Percentiles rank a stretch among this genome's conserved stretches.
Conservation (phyloP, 352 stramenopile species). For the Peronospora tabacina region DNA sequence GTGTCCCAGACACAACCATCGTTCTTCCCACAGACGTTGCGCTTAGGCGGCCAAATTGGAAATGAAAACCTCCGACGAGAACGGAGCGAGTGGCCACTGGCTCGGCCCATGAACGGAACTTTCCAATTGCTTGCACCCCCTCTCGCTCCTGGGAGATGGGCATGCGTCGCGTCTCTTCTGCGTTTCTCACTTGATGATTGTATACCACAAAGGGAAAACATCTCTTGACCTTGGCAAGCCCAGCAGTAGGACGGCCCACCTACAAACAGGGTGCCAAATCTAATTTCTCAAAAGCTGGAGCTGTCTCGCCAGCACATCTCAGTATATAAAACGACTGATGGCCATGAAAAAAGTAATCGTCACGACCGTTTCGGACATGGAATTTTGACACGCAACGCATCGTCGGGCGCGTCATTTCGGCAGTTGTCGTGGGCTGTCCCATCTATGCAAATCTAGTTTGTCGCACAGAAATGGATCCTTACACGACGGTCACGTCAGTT, state of each 20-base stretch:
- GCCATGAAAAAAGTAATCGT: slow-evolving; percentile 12
- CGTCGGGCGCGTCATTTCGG: slow-evolving; percentile 30
- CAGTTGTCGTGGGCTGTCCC: slow-evolving; percentile 4
- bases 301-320: slow-evolving; percentile 14
- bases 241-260: background rate
- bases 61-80: slow-evolving; percentile 21
- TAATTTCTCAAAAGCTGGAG: background rate
- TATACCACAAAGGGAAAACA: slow-evolving; percentile 15
- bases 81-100: too few relatives aligned
- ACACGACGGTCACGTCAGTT: background rate
- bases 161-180: slow-evolving; percentile 7
- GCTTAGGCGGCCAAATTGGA: slow-evolving; percentile 30
- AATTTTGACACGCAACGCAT: slow-evolving; percentile 32
- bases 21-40: slow-evolving; percentile 21
- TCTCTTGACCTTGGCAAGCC: slow-evolving; percentile 8
- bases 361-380: slow-evolving; percentile 19
- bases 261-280: too few relatives aligned
- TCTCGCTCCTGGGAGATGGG: slow-evolving; percentile 13
- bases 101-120: slow-evolving; percentile 11
- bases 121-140: slow-evolving; percentile 13
- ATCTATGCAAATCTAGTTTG: background rate
- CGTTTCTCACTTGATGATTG: slow-evolving; percentile 7
- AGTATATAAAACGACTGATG: slow-evolving; percentile 2
- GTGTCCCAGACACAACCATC: slow-evolving; percentile 41
- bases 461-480: background rate